Evolutionary conservation across 140 eudicot genomes (phyloP).

Genomic region (Bidens hawaiensis): DNA sequence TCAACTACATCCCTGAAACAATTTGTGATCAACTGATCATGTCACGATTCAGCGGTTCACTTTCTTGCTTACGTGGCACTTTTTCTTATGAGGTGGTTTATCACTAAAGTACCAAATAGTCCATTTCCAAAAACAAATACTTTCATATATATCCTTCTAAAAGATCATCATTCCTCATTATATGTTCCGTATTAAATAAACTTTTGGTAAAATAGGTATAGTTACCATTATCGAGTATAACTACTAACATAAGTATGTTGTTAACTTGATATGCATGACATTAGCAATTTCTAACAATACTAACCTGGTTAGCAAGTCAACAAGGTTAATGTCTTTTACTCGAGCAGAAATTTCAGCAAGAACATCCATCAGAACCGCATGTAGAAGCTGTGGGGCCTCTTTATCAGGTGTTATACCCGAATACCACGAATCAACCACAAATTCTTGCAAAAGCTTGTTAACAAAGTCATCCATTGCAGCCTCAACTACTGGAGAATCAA

Average conservation of each 20-base stretch:
- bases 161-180: not conserved
- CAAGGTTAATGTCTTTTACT: constrained; percentile 83
- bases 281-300: not conserved
- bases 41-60: not conserved
- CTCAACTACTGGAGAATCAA: constrained; percentile 84
- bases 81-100: not conserved
- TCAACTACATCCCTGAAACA: constrained; percentile 84
- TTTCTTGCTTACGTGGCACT: not conserved
- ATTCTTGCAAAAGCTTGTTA: constrained; percentile 70
- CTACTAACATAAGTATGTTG: not conserved
- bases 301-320: constrained; percentile 91
- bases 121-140: not conserved
- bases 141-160: not conserved
- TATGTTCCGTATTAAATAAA: not conserved
- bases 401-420: constrained; percentile 86
- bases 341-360: constrained; percentile 81
- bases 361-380: constrained; percentile 67
- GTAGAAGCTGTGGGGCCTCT: constrained; percentile 87
- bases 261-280: constrained; percentile 2
- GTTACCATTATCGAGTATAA: not conserved
- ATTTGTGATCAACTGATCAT: not conserved
- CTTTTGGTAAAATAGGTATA: no score
- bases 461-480: constrained; percentile 84
- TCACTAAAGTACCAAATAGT: not conserved
- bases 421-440: constrained; percentile 90